Evolutionary conservation across 768 basidiomycete genomes (phyloP).

Genomic region (Amanita rubescens): DNA sequence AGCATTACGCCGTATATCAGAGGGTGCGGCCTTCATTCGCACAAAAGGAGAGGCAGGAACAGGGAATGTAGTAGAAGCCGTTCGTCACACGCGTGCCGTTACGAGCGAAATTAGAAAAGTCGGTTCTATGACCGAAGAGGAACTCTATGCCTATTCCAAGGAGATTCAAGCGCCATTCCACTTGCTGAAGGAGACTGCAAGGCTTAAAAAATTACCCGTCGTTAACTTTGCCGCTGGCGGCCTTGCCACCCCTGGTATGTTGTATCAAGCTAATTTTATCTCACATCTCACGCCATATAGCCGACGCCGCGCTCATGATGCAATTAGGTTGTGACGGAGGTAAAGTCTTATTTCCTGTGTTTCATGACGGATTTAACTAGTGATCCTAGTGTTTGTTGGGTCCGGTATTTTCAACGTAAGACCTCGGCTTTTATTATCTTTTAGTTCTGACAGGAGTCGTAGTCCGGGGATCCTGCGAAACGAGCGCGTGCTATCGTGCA

Average conservation of each 20-base stretch:
- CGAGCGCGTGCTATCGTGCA: slow-evolving; percentile 95
- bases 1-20: slow-evolving; percentile 91
- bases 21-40: slow-evolving; percentile 97
- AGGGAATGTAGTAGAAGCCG: slow-evolving; percentile 89
- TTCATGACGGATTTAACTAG: background rate
- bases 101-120: slow-evolving; percentile 80
- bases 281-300: slow-evolving; percentile 28
- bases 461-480: slow-evolving; percentile 92
- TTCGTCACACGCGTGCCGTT: slow-evolving; percentile 83
- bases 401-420: slow-evolving; percentile 93
- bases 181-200: slow-evolving; percentile 91
- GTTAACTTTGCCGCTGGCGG: slow-evolving; percentile 98
- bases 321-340: slow-evolving; percentile 95
- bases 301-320: slow-evolving; percentile 99
- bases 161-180: slow-evolving; percentile 93
- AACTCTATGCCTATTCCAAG: slow-evolving; percentile 89
- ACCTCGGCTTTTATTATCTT: slow-evolving; percentile 6
- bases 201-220: slow-evolving; percentile 86
- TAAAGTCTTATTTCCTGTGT: slow-evolving; percentile 28
- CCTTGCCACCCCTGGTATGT: slow-evolving; percentile 79
- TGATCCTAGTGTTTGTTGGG: slow-evolving; percentile 80
- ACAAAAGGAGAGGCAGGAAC: slow-evolving; percentile 94
- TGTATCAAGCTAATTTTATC: background rate
- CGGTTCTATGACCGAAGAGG: slow-evolving; percentile 87
- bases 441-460: background rate